Percentiles rank a stretch among this genome's conserved stretches.
Evolutionary conservation across 1,284 basidiomycete species (phyloP).

Genomic region (Ceratobasidium theobromae): DNA sequence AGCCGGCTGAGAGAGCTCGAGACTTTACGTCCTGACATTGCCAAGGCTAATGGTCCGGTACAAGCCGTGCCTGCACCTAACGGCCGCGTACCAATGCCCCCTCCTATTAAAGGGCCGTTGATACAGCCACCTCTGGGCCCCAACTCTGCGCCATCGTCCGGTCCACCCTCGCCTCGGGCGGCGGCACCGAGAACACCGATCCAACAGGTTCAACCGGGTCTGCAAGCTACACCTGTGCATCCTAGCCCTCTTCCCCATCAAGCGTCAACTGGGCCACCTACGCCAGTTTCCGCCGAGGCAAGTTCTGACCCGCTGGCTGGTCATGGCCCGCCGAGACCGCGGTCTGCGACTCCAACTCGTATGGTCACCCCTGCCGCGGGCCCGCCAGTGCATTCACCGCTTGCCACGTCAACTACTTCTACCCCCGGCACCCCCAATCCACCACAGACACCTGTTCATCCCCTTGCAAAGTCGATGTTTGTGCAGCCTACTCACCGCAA

Average conservation of each 20-base stretch:
- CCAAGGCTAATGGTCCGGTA: slow-evolving; percentile 51
- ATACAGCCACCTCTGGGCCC: slow-evolving; percentile 39
- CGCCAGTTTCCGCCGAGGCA: slow-evolving; percentile 38
- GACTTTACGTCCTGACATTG: slow-evolving; percentile 74
- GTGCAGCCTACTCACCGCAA: slow-evolving; percentile 65
- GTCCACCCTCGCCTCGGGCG: slow-evolving; percentile 7
- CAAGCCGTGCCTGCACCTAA: slow-evolving; percentile 52
- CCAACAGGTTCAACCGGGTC: slow-evolving; percentile 45
- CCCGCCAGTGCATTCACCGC: slow-evolving; percentile 5
- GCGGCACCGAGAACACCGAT: slow-evolving; percentile 45
- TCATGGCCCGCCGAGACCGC: slow-evolving; percentile 7
- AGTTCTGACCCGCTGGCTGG: slow-evolving; percentile 5
- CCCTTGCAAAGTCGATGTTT: slow-evolving; percentile 67
- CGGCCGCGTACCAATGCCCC: slow-evolving; percentile 56
- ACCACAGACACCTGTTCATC: slow-evolving; percentile 45
- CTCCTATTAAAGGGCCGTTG: slow-evolving; percentile 62
- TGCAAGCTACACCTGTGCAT: neutral
- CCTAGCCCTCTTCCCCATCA: neutral
- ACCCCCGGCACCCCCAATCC: slow-evolving; percentile 52
- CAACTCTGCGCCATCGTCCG: slow-evolving; percentile 18
- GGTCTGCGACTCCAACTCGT: neutral
- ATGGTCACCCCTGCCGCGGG: slow-evolving; percentile 24
- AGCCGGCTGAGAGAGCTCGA: slow-evolving; percentile 86
- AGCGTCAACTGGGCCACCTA: slow-evolving; percentile 40
- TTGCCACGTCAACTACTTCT: slow-evolving; percentile 39